phyloP scores from a whole-genome alignment of 1,284 basidiomycete genomes.

The Ganoderma multipileum region DNA sequence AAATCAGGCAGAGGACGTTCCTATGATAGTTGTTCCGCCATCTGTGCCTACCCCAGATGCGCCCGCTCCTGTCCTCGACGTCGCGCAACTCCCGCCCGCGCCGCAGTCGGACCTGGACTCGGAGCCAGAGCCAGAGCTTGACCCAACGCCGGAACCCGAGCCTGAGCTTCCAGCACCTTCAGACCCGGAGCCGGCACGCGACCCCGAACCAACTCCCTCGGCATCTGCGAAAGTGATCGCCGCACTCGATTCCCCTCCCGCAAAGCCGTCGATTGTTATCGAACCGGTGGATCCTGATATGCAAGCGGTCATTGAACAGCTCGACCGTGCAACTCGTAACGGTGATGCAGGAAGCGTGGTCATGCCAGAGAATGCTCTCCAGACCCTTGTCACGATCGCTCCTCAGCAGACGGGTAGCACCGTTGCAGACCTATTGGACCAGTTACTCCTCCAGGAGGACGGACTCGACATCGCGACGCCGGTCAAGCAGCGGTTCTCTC shows the following conservation, averaged over 20 bases:
- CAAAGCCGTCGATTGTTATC: background rate
- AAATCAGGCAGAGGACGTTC: conserved; percentile 9
- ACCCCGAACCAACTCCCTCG: background rate
- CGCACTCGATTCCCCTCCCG: background rate
- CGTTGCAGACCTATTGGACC: conserved; percentile 29
- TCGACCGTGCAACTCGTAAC: conserved; percentile 25
- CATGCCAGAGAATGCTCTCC: conserved; percentile 18
- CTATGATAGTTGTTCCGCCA: conserved; percentile 14
- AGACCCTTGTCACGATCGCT: conserved; percentile 14
- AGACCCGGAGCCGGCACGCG: background rate
- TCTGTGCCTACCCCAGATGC: conserved; percentile 11
- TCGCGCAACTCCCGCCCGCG: background rate
- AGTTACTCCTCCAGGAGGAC: conserved; percentile 27
- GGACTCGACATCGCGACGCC: conserved; percentile 29
- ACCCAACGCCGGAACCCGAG: background rate
- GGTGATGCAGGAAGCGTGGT: conserved; percentile 26
- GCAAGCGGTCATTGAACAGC: conserved; percentile 25
- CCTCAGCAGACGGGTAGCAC: conserved; percentile 22
- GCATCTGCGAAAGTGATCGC: background rate
- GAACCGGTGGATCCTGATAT: conserved; percentile 19
- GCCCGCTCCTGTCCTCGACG: background rate
- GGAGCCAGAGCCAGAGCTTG: background rate
- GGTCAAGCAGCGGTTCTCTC: conserved; percentile 29
- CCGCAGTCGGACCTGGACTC: background rate
- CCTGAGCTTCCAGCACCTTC: background rate